phyloP scores from a whole-genome alignment of 2,329 filamentous ascomycete genomes.

The Stemphylium lycopersici region DNA sequence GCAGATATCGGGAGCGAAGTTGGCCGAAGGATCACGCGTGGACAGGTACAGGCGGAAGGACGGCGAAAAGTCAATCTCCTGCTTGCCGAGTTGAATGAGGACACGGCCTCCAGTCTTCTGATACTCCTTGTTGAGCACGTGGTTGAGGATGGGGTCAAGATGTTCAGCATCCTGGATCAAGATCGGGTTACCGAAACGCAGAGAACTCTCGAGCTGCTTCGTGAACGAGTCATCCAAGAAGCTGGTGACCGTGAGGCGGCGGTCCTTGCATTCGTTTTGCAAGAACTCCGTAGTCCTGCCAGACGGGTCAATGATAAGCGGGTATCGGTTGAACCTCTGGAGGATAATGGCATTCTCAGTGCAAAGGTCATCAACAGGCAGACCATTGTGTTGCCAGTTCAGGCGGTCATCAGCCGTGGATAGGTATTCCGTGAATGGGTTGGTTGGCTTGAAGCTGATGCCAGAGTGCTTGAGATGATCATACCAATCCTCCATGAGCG shows the following conservation, averaged over 20 bases:
- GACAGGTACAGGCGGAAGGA: constrained; percentile 95
- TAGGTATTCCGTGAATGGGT: constrained; percentile 93
- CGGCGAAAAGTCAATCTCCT: constrained; percentile 98
- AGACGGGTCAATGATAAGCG: constrained; percentile 96
- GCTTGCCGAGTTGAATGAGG: constrained; percentile 95
- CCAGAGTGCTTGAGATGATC: constrained; percentile 93
- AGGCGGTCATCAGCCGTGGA: constrained; percentile 95
- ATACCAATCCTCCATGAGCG: constrained; percentile 97
- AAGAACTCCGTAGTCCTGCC: constrained; percentile 94
- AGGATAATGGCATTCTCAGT: constrained; percentile 98
- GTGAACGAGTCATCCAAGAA: constrained; percentile 98
- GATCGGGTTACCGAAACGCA: constrained; percentile 97
- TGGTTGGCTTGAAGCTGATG: constrained; percentile 89
- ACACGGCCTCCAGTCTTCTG: constrained; percentile 98
- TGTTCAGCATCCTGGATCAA: constrained; percentile 98
- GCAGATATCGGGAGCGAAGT: constrained; percentile 95
- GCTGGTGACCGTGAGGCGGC: constrained; percentile 93
- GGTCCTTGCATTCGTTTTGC: constrained; percentile 91
- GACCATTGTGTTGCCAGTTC: constrained; percentile 89
- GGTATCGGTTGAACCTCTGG: constrained; percentile 97
- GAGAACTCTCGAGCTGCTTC: constrained; percentile 94
- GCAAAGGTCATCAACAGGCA: constrained; percentile 96
- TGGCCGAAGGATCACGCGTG: constrained; percentile 93
- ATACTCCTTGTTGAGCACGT: constrained; percentile 99
- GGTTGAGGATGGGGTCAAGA: constrained; percentile 94